phyloP scores from a whole-genome alignment of 345 rosid species.

The Psidium guajava region DNA sequence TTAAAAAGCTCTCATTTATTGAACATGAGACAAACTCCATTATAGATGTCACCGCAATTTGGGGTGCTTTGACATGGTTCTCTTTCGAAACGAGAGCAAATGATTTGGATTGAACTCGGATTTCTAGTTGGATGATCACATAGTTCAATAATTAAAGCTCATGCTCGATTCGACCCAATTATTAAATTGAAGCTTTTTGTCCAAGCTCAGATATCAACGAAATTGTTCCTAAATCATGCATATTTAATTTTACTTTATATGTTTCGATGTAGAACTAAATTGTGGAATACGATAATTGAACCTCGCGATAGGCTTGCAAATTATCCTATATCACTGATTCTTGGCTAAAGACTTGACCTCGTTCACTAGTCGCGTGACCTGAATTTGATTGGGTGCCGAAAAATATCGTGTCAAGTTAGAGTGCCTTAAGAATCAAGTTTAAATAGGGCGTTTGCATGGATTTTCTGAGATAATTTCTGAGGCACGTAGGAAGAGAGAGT shows the following conservation, averaged over 20 bases:
- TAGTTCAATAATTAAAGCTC: background rate
- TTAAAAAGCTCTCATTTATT: too few species aligned
- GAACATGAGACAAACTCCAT: background rate
- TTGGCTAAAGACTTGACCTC: background rate
- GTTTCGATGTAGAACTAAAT: background rate
- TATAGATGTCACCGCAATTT: background rate
- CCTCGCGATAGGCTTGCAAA: background rate
- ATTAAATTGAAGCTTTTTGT: background rate
- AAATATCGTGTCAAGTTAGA: background rate
- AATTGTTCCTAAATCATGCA: fast-evolving
- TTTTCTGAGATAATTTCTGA: background rate
- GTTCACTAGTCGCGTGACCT: background rate
- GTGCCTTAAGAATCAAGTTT: background rate
- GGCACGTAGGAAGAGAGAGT: background rate
- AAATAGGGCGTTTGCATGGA: background rate
- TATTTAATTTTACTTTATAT: too few species aligned
- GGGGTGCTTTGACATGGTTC: fast-evolving
- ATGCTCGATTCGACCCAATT: background rate
- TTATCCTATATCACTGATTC: background rate
- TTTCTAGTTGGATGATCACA: fast-evolving
- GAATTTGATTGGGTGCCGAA: fast-evolving
- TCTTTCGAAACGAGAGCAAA: background rate
- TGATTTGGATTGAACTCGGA: background rate
- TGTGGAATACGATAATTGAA: background rate
- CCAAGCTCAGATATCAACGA: too few species aligned